phyloP scores from a whole-genome alignment of 352 stramenopile species.

The Phytopythium helicoides region DNA sequence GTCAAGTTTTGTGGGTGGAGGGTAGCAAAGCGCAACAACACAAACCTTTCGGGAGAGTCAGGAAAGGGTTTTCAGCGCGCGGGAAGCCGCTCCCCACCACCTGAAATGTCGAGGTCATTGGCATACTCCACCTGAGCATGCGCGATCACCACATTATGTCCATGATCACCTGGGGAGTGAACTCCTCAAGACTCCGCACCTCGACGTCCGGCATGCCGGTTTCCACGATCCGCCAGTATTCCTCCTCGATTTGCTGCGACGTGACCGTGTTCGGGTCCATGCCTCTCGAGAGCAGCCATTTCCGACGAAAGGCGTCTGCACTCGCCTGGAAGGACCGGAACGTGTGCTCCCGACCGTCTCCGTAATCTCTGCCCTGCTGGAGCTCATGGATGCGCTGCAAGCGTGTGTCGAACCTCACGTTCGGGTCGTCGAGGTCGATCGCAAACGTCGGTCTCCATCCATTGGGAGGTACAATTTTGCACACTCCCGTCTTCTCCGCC shows the following conservation, averaged over 20 bases:
- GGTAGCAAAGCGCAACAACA: background rate
- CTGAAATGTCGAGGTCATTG: constrained; percentile 86
- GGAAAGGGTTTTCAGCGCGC: constrained; percentile 28
- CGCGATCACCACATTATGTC: background rate
- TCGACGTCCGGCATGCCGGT: constrained; percentile 34
- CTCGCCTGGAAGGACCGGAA: constrained; percentile 65
- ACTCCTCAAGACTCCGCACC: constrained; percentile 4
- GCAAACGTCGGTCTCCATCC: constrained; percentile 89
- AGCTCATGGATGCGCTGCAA: constrained; percentile 92
- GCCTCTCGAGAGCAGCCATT: constrained; percentile 47
- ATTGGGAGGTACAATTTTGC: constrained; percentile 96
- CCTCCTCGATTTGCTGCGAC: constrained; percentile 74
- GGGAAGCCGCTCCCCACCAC: constrained; percentile 82
- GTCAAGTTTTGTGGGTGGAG: background rate
- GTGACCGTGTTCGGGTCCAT: constrained; percentile 37
- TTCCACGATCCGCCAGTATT: constrained; percentile 90
- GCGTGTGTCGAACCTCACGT: constrained; percentile 88
- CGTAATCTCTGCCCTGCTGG: constrained; percentile 69
- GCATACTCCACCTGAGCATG: constrained; percentile 79
- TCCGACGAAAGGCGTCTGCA: constrained; percentile 48
- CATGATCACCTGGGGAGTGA: constrained; percentile 2
- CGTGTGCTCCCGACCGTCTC: constrained; percentile 52
- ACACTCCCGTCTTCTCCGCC: constrained; percentile 88
- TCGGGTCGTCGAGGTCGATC: constrained; percentile 59
- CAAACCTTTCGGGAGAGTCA: constrained; percentile 29